Base-by-base conservation (phyloP, 257 asterid genomes). In the Thymus quinquecostatus region DNA sequence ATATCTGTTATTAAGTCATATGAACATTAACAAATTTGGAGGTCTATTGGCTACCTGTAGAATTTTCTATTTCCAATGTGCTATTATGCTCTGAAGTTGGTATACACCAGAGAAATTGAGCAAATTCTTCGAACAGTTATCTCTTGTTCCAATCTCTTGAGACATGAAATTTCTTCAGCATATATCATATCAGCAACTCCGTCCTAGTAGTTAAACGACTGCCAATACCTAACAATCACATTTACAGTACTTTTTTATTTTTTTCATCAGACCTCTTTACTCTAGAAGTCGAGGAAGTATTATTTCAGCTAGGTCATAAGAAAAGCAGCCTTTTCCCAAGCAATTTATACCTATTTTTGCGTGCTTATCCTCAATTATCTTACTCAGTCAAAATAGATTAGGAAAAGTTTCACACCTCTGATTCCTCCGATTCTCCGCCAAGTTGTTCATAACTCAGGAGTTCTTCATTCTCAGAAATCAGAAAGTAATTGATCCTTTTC, bases 371-470 rank as follows among this genome's bases (percentile, higher is more conserved):
- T 14, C 68, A 60, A 60, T 10, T 60, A 21, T 2, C 53, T 59
- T 33, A 48, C 53, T 50, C 44, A 51, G 61, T 71, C n/a, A 40
- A 68, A 27, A 61, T 13, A 49, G 44, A 60, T 62, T 60, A 40
- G 38, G 55, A 36, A 34, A 28, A 50, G 55, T 29, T 57, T 53
- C 51, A 68, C 40, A 47, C 60, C 12, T 28, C n/a, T 55, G 38
- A 55, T 28, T 55, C 14, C 14, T 10, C 40, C 14, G 29, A 56
- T 56, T 56, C 6, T 21, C 32, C 14, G 10, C 38, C 40, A 8
- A 29, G 61, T 9, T 36, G 40, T 29, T 29, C 12, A 56, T 56
- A 3, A 56, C 8, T 56, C 4, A 29, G 30, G 8, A 12, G 4
- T 3, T 29, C 10, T 29, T 56, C 10, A 32, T 55, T 55, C 60